These are phyloP conservation scores for Leersia perrieri DNA, from an alignment of 176 grass and related monocot species.

Conservation along the genomic window DNA sequence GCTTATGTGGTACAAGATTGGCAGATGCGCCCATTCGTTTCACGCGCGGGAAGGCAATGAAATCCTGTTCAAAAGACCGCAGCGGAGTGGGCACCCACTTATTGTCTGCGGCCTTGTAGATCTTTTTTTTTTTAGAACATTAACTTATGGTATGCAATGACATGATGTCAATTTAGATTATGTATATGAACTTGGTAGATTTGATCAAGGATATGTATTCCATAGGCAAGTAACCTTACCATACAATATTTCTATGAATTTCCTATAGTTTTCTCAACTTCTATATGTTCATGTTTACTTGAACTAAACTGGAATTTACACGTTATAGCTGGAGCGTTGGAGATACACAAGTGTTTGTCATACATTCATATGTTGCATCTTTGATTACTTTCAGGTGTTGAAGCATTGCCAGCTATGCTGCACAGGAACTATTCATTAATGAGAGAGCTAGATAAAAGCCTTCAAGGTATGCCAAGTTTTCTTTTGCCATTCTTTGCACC, in stretches of 20 bases:
- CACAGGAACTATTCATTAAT: conserved; percentile 73
- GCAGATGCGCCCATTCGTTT: neutral
- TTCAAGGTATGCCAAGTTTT: conserved; percentile 50
- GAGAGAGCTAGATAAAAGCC: conserved; percentile 74
- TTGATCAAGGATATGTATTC: neutral
- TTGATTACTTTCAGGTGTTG: conserved; percentile 55
- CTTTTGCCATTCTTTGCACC: neutral
- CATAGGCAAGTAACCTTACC: neutral
- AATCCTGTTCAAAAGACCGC: conserved; percentile 10
- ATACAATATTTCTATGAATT: neutral
- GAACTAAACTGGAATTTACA: neutral
- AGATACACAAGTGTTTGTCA: neutral
- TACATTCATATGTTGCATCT: neutral
- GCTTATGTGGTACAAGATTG: neutral
- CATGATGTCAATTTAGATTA: neutral
- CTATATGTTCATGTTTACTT: neutral
- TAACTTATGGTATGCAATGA: neutral
- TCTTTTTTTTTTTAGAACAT: neutral
- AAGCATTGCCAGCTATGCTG: conserved; percentile 72
- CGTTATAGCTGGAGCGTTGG: neutral
- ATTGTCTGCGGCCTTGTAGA: neutral
- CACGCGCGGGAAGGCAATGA: neutral
- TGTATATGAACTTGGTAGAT: conserved; percentile 15
- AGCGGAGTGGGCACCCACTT: neutral
- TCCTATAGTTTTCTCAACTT: neutral